Evolutionary conservation across 345 rosid genomes (phyloP), one percentile per base, ranked within the genome.

Genomic region (Passiflora organensis): DNA sequence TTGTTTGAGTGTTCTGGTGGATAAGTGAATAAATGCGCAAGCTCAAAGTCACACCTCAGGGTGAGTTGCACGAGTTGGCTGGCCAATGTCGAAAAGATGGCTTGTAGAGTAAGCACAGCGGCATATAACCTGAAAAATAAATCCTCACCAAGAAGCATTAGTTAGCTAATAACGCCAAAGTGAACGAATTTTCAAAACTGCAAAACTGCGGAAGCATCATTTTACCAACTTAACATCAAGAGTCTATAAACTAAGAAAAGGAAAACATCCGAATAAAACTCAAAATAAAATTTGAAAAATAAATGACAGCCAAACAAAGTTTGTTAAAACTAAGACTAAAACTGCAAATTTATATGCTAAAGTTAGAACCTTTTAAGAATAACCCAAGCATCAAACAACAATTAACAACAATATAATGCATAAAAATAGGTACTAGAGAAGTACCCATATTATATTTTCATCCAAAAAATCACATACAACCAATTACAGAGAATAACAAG

Each of bases 1-100:
- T 55, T 28, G 5, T 12, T n/a, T n/a, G n/a, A n/a, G n/a, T n/a
- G n/a, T 2, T 12, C 14, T 14, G 19, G 8, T 32, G 47, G 13
- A 6, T 41, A 12, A 11, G 5, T 11, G 3, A 1, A 5, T 38
- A 39, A 12, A 14, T 38, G 32, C 5, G 24, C 2, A 43, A 15
- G 38, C 32, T 37, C 16, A 44, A 55, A 22, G 16, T 20, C 47
- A 51, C 60, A 88, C 97, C 87, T 87, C 83, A 71, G 97, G 96
- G 73, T 91, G 97, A 64, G 96, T 76, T 10, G 82, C 69, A 2
- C 90, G 72, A 68, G 86, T 82, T 59, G 97, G 98, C 67, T 91
- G 98, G 36, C 98, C 98, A 64, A 81, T 59, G 71, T 91, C 95
- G 44, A 19, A 24, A 53, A 72, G 58, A 34, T 69, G 65, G 52